Evolutionary conservation across 129 eudicot species (phyloP), one percentile per base, ranked within the genome.

Genomic region (Tagetes patula): DNA sequence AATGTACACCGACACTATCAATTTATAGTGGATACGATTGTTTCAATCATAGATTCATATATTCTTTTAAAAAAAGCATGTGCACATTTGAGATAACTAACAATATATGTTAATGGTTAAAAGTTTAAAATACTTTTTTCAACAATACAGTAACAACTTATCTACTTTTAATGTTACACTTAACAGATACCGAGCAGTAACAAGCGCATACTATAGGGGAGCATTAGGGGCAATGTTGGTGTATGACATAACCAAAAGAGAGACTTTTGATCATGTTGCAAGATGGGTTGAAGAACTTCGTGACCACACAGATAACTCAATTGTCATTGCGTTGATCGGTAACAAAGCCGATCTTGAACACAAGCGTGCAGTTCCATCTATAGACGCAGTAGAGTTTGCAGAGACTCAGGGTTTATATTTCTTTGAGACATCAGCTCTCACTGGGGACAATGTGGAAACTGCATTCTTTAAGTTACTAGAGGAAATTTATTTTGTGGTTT

Each of bases 141-240:
- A 20, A 20, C 27, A 20, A 20, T 20, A 20, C 27, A 20, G 27
- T 20, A 20, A 20, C 27, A 20, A 20, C 27, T 20, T 20, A 20
- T 20, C 27, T 20, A 20, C 27, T 20, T 20, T 20, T 20, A 20
- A 20, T 20, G 27, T 20, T 20, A 20, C 27, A 20, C 27, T 20
- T 30, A 39, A 61, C 58, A 90, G 95, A 87, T 91, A 91, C 72
- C 82, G 97, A 75, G 97, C 97, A 4, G 92, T 91, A 13, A 88
- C 97, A 71, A 91, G 97, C 67, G 95, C 95, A 41, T 91, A 91
- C 75, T 91, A 91, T 70, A 85, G 97, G 76, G 97, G 97, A 8
- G 97, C 97, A 31, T 79, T 91, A 33, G 97, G 97, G 70, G 97
- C 97, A 41, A 74, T 91, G 85, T 49, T 91, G 79, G 87, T 88